Evolutionary conservation across 208 protist genomes (phyloP).

Genomic region (Leishmania lainsoni): DNA sequence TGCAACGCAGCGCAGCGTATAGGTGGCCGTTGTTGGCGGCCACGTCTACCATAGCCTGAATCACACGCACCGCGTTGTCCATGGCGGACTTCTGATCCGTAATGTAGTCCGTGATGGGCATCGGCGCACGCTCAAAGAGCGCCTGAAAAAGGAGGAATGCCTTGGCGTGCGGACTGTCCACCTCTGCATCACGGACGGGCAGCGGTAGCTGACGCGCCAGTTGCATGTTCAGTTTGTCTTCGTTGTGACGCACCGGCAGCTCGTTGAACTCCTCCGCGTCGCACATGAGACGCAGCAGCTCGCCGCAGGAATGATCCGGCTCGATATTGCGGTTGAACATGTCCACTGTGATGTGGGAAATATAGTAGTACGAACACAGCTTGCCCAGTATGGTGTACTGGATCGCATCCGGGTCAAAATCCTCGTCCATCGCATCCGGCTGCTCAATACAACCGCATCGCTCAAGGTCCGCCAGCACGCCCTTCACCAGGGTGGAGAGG

Average conservation of each 20-base stretch:
- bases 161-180: constrained; percentile 96
- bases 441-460: constrained; percentile 83
- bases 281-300: constrained; percentile 89
- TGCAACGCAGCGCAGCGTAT: constrained; percentile 80
- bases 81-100: constrained; percentile 98
- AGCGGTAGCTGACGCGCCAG: constrained; percentile 75
- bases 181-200: constrained; percentile 59
- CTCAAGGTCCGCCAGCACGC: constrained; percentile 84
- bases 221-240: constrained; percentile 97
- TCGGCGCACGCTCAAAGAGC: constrained; percentile 90
- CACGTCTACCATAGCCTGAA: constrained; percentile 96
- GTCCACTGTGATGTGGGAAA: constrained; percentile 94
- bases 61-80: constrained; percentile 97
- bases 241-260: constrained; percentile 98
- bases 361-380: constrained; percentile 99
- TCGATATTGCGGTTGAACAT: constrained; percentile 89
- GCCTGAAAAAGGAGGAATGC: constrained; percentile 98
- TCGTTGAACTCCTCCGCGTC: constrained; percentile 96
- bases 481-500: constrained; percentile 81
- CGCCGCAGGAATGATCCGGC: constrained; percentile 46
- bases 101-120: constrained; percentile 98
- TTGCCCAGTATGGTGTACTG: constrained; percentile 93
- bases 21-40: constrained; percentile 95
- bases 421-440: constrained; percentile 45
- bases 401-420: constrained; percentile 68